A percentile compares a stretch with the other conserved stretches of the same genome.
These are phyloP conservation scores for Melocanna baccifera DNA, from an alignment of 176 grass and related monocot species.

Conservation along the genomic window DNA sequence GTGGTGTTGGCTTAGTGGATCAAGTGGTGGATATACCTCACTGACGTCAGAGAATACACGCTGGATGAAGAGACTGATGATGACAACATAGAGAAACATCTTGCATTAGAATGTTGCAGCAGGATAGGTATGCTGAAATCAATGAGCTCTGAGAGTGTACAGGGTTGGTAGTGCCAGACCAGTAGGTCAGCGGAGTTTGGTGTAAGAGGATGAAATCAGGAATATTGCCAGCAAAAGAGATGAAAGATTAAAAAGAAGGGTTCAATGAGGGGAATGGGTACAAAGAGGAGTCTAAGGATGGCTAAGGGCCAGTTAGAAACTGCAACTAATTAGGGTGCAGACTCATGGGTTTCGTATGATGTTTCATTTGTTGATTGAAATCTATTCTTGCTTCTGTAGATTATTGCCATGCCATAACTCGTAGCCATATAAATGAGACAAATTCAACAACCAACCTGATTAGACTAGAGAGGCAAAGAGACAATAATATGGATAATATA, in stretches of 20 bases:
- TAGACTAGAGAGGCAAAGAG: neutral
- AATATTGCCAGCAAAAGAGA: neutral
- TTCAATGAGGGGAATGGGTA: neutral
- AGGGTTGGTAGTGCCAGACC: neutral
- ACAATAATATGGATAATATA: too few relatives aligned
- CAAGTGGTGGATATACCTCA: neutral
- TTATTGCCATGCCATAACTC: too few relatives aligned
- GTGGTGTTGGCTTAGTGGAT: constrained; percentile 2
- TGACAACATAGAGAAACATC: neutral
- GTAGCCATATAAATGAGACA: neutral
- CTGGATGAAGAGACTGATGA: neutral
- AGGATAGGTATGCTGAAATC: neutral
- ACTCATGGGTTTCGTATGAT: too few relatives aligned
- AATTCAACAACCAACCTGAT: neutral
- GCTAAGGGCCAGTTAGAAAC: neutral
- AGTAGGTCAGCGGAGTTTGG: neutral
- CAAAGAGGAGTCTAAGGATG: neutral
- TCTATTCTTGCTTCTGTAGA: too few relatives aligned
- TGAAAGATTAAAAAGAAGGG: neutral
- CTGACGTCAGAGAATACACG: neutral
- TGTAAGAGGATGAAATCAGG: neutral
- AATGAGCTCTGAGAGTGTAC: neutral
- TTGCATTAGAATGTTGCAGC: neutral
- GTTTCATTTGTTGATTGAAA: too few relatives aligned
- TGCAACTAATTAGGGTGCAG: neutral